Base-by-base conservation (phyloP, 192 early-diverging fungal species). In the Gryganskiella cystojenkinii region DNA sequence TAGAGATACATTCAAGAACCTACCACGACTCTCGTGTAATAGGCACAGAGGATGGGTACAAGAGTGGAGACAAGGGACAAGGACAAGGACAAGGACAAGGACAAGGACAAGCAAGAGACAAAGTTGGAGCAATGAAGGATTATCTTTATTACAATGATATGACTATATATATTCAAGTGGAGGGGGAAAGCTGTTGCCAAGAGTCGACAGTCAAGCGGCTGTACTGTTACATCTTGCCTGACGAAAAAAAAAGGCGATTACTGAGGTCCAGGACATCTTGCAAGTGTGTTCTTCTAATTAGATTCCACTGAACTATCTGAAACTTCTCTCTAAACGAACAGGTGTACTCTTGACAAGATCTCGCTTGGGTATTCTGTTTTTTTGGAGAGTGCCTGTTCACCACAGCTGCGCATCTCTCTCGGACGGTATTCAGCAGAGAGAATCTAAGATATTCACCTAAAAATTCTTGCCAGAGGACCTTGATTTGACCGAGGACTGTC, bases 401-500 rank as follows among this genome's bases (percentile, higher is more conserved):
- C 47, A 13, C 47, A 19, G 47, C 47, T 50, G 47, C 47, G 6
- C 4, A 19, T 19, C 4, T 50, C 47, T 50, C 47, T 50, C 47
- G 6, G 47, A 50, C 47, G 47, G 47, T 19, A 50, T 13, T 13
- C 47, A 20, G 19, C 47, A 24, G 15, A 50, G 47, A 19, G 19
- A 5, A 50, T 50, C 47, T 50, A 50, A 19, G 47, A 50, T 50
- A 50, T 50, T 50, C 47, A 50, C 47, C 19, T 19, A n/a, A 50
- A 50, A 50, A 50, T 50, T 50, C 47, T 50, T 6, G 47, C 47
- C 47, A 13, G 47, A 19, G 47, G 47, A 50, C 19, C 47, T 50
- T 13, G 47, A 50, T 50, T 50, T 50, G 47, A 50, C 47, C 19
- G 47, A 50, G 47, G 47, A 50, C 47, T 19, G 47, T 50, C 47